These are phyloP conservation scores for Gypsophila paniculata DNA, from an alignment of 179 eudicot genomes.

Conservation along the genomic window DNA sequence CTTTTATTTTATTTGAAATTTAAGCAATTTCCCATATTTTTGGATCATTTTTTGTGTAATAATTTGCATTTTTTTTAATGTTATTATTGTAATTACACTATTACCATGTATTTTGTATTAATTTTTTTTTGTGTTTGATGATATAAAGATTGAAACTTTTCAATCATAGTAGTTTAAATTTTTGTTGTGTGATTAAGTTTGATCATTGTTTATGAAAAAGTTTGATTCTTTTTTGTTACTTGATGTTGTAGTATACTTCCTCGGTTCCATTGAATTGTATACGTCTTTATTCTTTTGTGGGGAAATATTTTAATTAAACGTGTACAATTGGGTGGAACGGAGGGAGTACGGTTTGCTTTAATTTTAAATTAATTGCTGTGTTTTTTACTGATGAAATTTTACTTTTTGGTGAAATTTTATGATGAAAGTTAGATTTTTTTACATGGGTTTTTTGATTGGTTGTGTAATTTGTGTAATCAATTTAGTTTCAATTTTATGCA, in stretches of 20 bases:
- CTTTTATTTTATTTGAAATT: conserved; percentile 5
- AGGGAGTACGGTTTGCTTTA: too few relatives aligned
- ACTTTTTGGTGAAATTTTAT: conserved; percentile 2
- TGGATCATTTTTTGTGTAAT: conserved; percentile 19
- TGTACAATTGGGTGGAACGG: too few relatives aligned
- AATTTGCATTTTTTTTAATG: conserved; percentile 12
- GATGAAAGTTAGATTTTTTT: conserved; percentile 17
- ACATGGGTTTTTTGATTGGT: neutral
- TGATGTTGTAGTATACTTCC: conserved; percentile 2
- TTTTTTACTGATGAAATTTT: neutral
- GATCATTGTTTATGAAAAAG: neutral
- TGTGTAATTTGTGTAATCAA: neutral
- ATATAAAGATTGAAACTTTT: conserved; percentile 22
- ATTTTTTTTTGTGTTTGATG: conserved; percentile 19
- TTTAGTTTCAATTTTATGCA: too few relatives aligned
- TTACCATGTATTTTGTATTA: neutral
- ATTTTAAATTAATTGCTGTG: conserved; percentile 4
- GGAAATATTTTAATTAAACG: too few relatives aligned
- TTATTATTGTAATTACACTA: conserved; percentile 17
- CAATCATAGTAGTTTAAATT: conserved; percentile 16
- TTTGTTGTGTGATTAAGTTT: conserved; percentile 19
- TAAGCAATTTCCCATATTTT: conserved; percentile 8
- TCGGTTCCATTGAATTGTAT: too few relatives aligned
- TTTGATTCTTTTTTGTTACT: conserved; percentile 10
- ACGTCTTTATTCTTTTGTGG: too few relatives aligned